Percentiles rank a stretch among this genome's conserved stretches.
Evolutionary conservation across 1,284 basidiomycete species (phyloP).

Genomic region (Apiotrichum akiyoshidainum): DNA sequence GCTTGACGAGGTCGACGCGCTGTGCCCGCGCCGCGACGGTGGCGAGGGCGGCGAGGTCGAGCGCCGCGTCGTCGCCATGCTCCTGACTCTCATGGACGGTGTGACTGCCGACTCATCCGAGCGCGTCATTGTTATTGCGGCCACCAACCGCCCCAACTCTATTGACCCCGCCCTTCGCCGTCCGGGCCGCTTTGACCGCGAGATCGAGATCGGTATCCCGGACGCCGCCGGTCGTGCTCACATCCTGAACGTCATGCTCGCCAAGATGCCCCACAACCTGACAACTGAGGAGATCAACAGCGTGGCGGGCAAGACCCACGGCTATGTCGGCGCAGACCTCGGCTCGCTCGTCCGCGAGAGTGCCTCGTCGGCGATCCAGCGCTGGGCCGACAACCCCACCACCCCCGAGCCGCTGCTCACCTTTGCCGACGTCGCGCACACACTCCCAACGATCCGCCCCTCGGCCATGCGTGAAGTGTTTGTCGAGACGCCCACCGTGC

Average conservation of each 20-base stretch:
- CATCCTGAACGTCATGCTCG: slow-evolving; percentile 78
- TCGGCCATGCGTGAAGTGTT: slow-evolving; percentile 93
- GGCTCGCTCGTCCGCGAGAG: slow-evolving; percentile 89
- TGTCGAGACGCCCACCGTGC: slow-evolving; percentile 76
- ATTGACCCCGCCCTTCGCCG: slow-evolving; percentile 92
- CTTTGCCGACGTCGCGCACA: slow-evolving; percentile 63
- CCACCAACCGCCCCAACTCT: slow-evolving; percentile 94
- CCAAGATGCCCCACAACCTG: slow-evolving; percentile 74
- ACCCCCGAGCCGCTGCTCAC: slow-evolving; percentile 55
- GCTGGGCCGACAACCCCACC: slow-evolving; percentile 53
- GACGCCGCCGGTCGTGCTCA: slow-evolving; percentile 74
- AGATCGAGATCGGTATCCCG: slow-evolving; percentile 96
- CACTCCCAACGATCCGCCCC: slow-evolving; percentile 77
- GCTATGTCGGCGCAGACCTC: slow-evolving; percentile 96
- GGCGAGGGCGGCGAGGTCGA: slow-evolving; percentile 86
- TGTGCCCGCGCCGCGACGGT: slow-evolving; percentile 86
- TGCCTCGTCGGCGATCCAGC: slow-evolving; percentile 84
- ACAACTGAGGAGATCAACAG: slow-evolving; percentile 60
- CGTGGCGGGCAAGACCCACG: slow-evolving; percentile 79
- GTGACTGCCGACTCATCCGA: slow-evolving; percentile 58
- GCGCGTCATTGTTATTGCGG: slow-evolving; percentile 88
- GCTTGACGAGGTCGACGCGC: slow-evolving; percentile 92
- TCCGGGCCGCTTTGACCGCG: slow-evolving; percentile 92
- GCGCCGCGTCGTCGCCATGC: slow-evolving; percentile 88
- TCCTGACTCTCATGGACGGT: slow-evolving; percentile 93